These are phyloP conservation scores for Mycothermus thermophilus DNA, from an alignment of 495 filamentous ascomycete genomes.

Conservation along the genomic window DNA sequence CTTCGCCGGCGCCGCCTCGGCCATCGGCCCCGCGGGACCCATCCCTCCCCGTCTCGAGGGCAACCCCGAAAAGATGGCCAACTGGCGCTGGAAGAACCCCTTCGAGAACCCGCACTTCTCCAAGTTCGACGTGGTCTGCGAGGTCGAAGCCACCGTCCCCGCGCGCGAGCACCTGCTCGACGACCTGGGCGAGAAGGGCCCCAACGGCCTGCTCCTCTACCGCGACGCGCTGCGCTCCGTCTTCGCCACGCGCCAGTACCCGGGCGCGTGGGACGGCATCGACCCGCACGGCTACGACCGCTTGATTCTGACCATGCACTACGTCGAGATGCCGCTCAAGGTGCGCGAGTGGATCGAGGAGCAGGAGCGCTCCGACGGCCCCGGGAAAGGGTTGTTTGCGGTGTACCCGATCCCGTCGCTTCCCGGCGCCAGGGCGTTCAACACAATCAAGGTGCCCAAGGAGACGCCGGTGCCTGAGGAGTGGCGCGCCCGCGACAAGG, in stretches of 20 bases:
- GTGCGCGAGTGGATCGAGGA: slow-evolving; percentile 28
- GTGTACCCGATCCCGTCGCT: slow-evolving; percentile 12
- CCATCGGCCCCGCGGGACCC: slow-evolving; percentile 14
- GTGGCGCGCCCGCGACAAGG: slow-evolving; percentile 11
- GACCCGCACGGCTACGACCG: slow-evolving; percentile 26
- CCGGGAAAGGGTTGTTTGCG: slow-evolving; percentile 18
- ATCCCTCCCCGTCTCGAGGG: slow-evolving; percentile 9
- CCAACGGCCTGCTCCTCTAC: slow-evolving; percentile 16
- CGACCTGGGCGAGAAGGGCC: slow-evolving; percentile 17
- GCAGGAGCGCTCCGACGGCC: slow-evolving; percentile 14
- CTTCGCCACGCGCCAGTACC: slow-evolving; percentile 19
- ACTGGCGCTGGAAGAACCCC: slow-evolving; percentile 22
- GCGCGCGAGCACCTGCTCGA: slow-evolving; percentile 21
- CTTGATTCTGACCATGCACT: slow-evolving; percentile 21
- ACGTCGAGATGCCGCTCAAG: slow-evolving; percentile 15
- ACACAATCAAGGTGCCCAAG: slow-evolving; percentile 9
- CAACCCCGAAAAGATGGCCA: slow-evolving; percentile 11
- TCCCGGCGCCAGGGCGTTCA: slow-evolving; percentile 1
- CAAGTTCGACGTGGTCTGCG: slow-evolving; percentile 13
- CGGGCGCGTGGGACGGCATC: slow-evolving; percentile 24
- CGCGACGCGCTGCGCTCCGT: slow-evolving; percentile 18
- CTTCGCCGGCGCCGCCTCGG: slow-evolving; percentile 9
- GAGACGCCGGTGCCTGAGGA: slow-evolving; percentile 6
- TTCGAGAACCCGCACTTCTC: slow-evolving; percentile 7
- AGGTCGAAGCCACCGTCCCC: slow-evolving; percentile 9